phyloP scores from a whole-genome alignment of 768 basidiomycete species.

The Boletus pseudo-olivaceus region DNA sequence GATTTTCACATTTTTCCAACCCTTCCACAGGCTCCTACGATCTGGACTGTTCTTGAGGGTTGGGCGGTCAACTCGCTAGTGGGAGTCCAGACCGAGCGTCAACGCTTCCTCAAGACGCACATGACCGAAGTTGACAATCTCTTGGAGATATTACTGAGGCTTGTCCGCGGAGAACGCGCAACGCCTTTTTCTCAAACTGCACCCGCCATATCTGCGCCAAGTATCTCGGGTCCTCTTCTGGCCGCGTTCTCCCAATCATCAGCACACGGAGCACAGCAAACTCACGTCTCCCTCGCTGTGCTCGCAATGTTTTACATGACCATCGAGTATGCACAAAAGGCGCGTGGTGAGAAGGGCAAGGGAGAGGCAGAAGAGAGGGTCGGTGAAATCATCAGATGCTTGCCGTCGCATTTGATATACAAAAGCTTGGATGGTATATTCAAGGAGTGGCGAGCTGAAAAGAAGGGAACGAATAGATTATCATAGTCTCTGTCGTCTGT shows the following conservation, averaged over 20 bases:
- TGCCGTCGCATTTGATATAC: slow-evolving; percentile 85
- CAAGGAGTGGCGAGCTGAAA: slow-evolving; percentile 85
- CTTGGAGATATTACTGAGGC: slow-evolving; percentile 87
- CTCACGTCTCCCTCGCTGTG: slow-evolving; percentile 90
- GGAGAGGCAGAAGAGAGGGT: slow-evolving; percentile 69
- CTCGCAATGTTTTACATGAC: slow-evolving; percentile 86
- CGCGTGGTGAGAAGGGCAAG: slow-evolving; percentile 63
- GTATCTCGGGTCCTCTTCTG: slow-evolving; percentile 64
- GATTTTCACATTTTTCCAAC: not conserved
- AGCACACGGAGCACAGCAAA: slow-evolving; percentile 84
- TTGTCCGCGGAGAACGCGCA: slow-evolving; percentile 86
- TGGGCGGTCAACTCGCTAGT: slow-evolving; percentile 87
- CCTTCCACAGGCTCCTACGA: slow-evolving; percentile 73
- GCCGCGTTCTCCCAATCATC: slow-evolving; percentile 71
- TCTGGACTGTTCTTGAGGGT: slow-evolving; percentile 83
- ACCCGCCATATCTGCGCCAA: slow-evolving; percentile 59
- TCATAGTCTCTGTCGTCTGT: not conserved
- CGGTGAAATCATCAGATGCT: slow-evolving; percentile 84
- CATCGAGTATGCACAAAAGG: slow-evolving; percentile 76
- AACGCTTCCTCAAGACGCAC: slow-evolving; percentile 86
- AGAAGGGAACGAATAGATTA: slow-evolving; percentile 49
- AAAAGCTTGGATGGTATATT: slow-evolving; percentile 94
- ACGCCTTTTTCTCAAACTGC: slow-evolving; percentile 63
- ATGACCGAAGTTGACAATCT: slow-evolving; percentile 84
- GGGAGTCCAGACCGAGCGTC: slow-evolving; percentile 71